Evolutionary conservation across 805 yeast genomes (phyloP), one percentile per base, ranked within the genome.

Genomic region (Zygotorulaspora florentina): DNA sequence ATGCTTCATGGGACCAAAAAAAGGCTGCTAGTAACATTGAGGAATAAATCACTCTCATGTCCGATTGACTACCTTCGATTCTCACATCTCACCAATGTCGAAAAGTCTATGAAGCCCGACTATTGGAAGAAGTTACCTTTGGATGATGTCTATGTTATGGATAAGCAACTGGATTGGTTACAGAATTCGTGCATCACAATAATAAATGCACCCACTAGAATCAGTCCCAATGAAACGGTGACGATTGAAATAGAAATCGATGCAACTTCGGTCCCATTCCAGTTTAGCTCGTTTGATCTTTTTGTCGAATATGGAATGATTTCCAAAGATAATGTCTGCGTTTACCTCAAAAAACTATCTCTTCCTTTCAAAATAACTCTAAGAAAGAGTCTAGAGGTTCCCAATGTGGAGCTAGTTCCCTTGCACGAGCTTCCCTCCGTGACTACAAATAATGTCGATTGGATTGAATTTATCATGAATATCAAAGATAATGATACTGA

Each of bases 361-460:
- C 42, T 59, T 11, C 64, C 58, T 6, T 58, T 59, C 34, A 56
- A 65, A 49, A 51, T 66, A 18, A 62, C 69, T 0, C 73, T 75
- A 52, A 71, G 77, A 13, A 74, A 91, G 54, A 74, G 75, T 16
- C 65, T 89, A 11, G 76, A 75, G 11, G 75, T 88, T 2, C 91
- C 96, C 0, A 71, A 87, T 25, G 73, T 79, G 36, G 96, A 88
- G 56, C 68, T 91, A 3, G 65, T 87, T 12, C 89, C 88, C 1
- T 57, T 84, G 15, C 65, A 57, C 31, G 67, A 67, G 37, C 31
- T 61, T 50, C 51, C 68, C 48, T 49, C 58, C 3, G 42, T 56
- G 1, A 45, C 48, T 9, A 50, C 47, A 26, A 44, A 47, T 6
- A 46, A 47, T 11, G 52, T 67, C 6, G 57, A 54, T 30, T 66